phyloP scores from a whole-genome alignment of 129 eudicot species.

The Tagetes erecta region DNA sequence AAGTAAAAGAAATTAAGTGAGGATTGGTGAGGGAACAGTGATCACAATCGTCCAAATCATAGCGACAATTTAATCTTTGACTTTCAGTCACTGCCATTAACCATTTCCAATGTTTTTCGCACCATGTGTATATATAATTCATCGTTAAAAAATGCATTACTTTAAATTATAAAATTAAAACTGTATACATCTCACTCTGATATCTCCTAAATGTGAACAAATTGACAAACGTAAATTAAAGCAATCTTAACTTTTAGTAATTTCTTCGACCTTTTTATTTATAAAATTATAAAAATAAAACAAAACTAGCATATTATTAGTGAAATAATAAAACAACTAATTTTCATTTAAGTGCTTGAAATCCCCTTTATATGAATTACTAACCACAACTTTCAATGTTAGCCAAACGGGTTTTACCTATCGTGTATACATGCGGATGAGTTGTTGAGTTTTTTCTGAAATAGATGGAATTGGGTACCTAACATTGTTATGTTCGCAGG shows the following conservation, averaged over 20 bases:
- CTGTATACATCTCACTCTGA: background rate
- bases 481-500: too few relatives aligned
- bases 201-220: slow-evolving; percentile 7
- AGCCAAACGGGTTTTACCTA: too few relatives aligned
- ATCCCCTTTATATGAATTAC: too few relatives aligned
- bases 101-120: slow-evolving; percentile 42
- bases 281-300: too few relatives aligned
- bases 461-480: too few relatives aligned
- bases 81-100: slow-evolving; percentile 37
- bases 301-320: too few relatives aligned
- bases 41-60: slow-evolving; percentile 50
- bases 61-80: slow-evolving; percentile 57
- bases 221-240: slow-evolving; percentile 7
- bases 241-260: slow-evolving; percentile 2
- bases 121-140: background rate
- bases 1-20: too few relatives aligned
- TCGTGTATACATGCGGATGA: too few relatives aligned
- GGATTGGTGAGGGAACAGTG: slow-evolving; percentile 25
- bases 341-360: too few relatives aligned
- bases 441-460: too few relatives aligned
- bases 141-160: background rate
- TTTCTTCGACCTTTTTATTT: background rate
- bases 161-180: background rate
- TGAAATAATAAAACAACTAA: too few relatives aligned
- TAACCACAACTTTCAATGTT: too few relatives aligned